Conservation (phyloP, 306 rosid species). For the Cucurbita maxima region DNA sequence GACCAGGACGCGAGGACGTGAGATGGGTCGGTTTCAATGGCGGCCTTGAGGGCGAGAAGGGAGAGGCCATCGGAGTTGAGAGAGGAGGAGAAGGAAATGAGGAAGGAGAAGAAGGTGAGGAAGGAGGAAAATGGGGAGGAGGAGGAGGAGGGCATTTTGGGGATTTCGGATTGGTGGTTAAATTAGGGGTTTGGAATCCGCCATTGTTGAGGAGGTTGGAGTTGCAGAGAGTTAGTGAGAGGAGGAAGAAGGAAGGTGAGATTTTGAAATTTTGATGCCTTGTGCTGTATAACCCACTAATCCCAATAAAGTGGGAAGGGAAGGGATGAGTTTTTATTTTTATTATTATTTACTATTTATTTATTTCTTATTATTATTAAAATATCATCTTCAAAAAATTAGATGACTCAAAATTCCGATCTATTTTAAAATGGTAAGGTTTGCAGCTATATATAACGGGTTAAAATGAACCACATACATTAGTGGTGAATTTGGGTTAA, state of each 20-base stretch:
- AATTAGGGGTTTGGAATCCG: not conserved
- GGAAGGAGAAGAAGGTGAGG: not conserved
- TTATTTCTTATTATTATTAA: not conserved
- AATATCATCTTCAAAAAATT: too few relatives aligned
- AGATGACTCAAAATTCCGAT: too few relatives aligned
- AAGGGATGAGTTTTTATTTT: not conserved
- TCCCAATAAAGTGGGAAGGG: slow-evolving; percentile 1
- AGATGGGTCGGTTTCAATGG: slow-evolving; percentile 46
- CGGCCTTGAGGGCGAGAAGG: slow-evolving; percentile 72
- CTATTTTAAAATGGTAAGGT: too few relatives aligned
- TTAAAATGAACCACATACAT: too few relatives aligned
- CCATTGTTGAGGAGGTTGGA: not conserved
- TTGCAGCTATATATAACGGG: too few relatives aligned
- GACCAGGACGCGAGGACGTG: slow-evolving; percentile 44
- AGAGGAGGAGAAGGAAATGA: slow-evolving; percentile 3
- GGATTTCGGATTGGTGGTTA: not conserved
- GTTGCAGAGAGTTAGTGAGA: not conserved
- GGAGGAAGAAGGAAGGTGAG: not conserved
- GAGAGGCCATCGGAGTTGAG: slow-evolving; percentile 67
- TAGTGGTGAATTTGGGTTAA: too few relatives aligned
- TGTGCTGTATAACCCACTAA: too few relatives aligned
- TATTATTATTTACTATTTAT: not conserved
- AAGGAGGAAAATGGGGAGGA: not conserved
- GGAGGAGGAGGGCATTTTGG: not conserved
- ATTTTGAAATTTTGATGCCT: not conserved